phyloP scores from a whole-genome alignment of 345 rosid genomes.

The Anacardium occidentale region DNA sequence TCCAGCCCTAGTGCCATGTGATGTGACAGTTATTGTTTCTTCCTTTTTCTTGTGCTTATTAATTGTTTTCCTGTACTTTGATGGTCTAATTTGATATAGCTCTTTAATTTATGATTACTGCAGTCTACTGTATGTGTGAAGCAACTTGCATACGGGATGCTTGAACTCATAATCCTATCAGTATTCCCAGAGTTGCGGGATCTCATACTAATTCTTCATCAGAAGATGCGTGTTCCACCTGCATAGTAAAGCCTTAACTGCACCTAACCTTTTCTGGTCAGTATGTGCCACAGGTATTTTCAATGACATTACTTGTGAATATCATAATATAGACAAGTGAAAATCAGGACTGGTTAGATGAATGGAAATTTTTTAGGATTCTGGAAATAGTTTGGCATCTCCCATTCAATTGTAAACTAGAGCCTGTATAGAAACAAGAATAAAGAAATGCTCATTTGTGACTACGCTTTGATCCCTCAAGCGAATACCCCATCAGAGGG shows the following conservation, averaged over 20 bases:
- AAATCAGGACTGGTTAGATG: constrained; percentile 8
- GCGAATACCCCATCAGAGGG: constrained; percentile 7
- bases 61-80: not conserved
- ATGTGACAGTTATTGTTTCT: not conserved
- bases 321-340: not conserved
- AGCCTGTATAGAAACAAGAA: constrained; percentile 30
- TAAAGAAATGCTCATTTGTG: not conserved
- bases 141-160: constrained; percentile 76
- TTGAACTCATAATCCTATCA: constrained; percentile 66
- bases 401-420: constrained; percentile 23
- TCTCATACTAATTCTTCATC: constrained; percentile 62
- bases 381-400: constrained; percentile 10
- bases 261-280: not conserved
- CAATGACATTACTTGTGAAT: not conserved
- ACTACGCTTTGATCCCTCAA: not conserved
- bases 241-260: constrained; percentile 11
- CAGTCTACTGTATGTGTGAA: constrained; percentile 92
- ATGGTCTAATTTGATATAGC: constrained; percentile 3
- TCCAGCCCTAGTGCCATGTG: no score
- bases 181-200: constrained; percentile 88
- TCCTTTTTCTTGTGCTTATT: not conserved
- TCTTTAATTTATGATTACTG: constrained; percentile 7
- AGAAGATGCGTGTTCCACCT: constrained; percentile 34
- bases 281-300: not conserved
- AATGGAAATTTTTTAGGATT: constrained; percentile 3